Conservation (phyloP, 2,329 filamentous ascomycete genomes). For the Corinectria fuckeliana region DNA sequence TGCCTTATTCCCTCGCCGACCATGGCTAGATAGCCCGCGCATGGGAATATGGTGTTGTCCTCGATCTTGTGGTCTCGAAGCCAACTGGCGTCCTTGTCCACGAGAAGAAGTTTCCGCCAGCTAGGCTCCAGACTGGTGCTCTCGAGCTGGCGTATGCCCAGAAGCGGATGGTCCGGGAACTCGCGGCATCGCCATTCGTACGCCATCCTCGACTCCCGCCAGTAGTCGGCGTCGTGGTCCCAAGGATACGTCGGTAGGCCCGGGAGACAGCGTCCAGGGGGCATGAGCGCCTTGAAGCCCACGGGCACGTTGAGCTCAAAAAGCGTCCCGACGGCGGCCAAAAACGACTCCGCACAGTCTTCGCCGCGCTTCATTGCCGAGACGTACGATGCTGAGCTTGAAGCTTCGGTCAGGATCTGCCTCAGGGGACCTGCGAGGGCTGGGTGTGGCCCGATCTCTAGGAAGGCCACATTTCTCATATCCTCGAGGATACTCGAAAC, state of each 20-base stretch:
- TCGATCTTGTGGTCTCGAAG: conserved; percentile 52
- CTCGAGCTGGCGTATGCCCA: conserved; percentile 26
- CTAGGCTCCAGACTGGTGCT: conserved; percentile 24
- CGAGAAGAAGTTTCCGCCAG: conserved; percentile 33
- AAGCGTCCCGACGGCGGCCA: conserved; percentile 7
- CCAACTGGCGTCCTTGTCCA: conserved; percentile 44
- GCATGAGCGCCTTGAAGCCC: not conserved
- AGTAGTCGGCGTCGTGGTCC: conserved; percentile 17
- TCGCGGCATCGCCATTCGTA: conserved; percentile 17
- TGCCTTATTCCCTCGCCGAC: conserved; percentile 18
- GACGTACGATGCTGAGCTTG: not conserved
- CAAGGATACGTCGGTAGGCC: conserved; percentile 46
- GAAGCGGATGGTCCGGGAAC: conserved; percentile 23
- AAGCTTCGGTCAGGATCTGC: conserved; percentile 27
- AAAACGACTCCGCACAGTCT: not conserved
- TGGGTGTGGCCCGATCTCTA: conserved; percentile 39
- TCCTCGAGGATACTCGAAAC: conserved; percentile 9
- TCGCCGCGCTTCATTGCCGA: not conserved
- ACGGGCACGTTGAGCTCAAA: not conserved
- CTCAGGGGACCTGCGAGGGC: conserved; percentile 34
- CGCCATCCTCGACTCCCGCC: conserved; percentile 15
- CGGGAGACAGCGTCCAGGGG: conserved; percentile 8
- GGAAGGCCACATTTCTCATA: conserved; percentile 12
- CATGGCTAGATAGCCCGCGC: conserved; percentile 47
- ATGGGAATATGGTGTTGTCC: conserved; percentile 50